Base-by-base conservation (phyloP, 2,329 filamentous ascomycete genomes). In the Stylonectria norvegica region DNA sequence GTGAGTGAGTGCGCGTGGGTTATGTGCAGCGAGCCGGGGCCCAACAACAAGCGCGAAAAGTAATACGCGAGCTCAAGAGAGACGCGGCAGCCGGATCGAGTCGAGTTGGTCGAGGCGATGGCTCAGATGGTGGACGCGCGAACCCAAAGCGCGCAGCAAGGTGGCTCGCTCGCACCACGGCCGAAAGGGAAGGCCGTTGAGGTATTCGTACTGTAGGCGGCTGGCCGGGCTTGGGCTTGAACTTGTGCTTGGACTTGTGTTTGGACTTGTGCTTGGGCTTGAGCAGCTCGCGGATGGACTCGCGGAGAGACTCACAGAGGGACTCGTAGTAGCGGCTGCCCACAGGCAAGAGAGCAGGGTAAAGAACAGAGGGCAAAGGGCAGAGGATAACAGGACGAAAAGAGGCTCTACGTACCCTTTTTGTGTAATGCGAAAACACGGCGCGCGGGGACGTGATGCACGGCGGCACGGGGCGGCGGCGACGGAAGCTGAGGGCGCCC, bases 321-420 rank as follows among this genome's bases (percentile, higher is more conserved):
- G n/a, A n/a, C n/a, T n/a, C n/a, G n/a, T n/a, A n/a, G n/a, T n/a
- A n/a, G n/a, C n/a, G n/a, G n/a, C n/a, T n/a, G n/a, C n/a, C n/a
- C n/a, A n/a, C n/a, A n/a, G n/a, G n/a, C n/a, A n/a, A n/a, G n/a
- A n/a, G n/a, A n/a, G n/a, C n/a, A n/a, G n/a, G n/a, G n/a, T n/a
- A n/a, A n/a, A n/a, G n/a, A n/a, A n/a, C n/a, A n/a, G n/a, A n/a
- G n/a, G n/a, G n/a, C n/a, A n/a, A n/a, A n/a, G n/a, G n/a, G n/a
- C 27, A 40, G n/a, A n/a, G n/a, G n/a, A n/a, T n/a, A 27, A 25
- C 23, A 10, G 20, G 18, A 5, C 7, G 14, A 28, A 32, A 29
- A 20, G 40, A 43, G 40, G 36, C 34, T 50, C 46, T 50, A 56
- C 52, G 46, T 56, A 56, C 53, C 22, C 53, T 50, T 42, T 56